phyloP scores from a whole-genome alignment of 2,329 filamentous ascomycete genomes.

The Sporothrix protearum region DNA sequence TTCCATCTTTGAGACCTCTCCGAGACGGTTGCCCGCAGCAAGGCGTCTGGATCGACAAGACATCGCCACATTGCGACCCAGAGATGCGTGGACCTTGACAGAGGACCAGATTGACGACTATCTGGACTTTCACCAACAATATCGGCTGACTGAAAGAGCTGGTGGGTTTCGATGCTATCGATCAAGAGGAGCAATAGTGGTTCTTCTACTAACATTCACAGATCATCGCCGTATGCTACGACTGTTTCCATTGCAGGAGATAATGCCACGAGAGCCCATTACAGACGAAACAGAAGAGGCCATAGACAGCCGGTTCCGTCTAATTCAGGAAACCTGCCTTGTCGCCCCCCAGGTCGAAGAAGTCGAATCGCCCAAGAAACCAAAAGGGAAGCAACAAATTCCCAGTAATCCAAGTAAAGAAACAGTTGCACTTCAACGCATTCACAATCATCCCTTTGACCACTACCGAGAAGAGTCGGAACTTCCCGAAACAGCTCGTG shows the following conservation, averaged over 20 bases:
- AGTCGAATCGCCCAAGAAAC: background rate
- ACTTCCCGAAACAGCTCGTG: conserved; percentile 40
- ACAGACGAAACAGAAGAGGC: conserved; percentile 25
- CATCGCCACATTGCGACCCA: conserved; percentile 32
- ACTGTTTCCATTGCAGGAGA: conserved; percentile 22
- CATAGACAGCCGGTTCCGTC: conserved; percentile 19
- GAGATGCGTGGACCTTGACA: conserved; percentile 46
- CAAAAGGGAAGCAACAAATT: background rate
- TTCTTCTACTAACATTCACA: background rate
- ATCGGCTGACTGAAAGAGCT: conserved; percentile 40
- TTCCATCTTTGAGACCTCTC: conserved; percentile 42
- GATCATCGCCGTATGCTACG: conserved; percentile 22
- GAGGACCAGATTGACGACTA: conserved; percentile 66
- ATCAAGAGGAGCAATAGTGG: background rate
- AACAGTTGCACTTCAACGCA: background rate
- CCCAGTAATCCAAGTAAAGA: background rate
- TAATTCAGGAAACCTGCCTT: conserved; percentile 22
- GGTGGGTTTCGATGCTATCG: conserved; percentile 17
- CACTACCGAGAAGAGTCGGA: conserved; percentile 41
- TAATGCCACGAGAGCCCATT: conserved; percentile 15
- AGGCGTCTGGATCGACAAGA: conserved; percentile 29
- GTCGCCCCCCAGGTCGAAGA: background rate
- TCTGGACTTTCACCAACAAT: conserved; percentile 73
- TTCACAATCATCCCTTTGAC: conserved; percentile 29
- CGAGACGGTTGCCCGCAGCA: conserved; percentile 20